Evolutionary conservation across 805 yeast genomes (phyloP), one percentile per base, ranked within the genome.

Genomic region (Ogataea nakhonphanomensis): DNA sequence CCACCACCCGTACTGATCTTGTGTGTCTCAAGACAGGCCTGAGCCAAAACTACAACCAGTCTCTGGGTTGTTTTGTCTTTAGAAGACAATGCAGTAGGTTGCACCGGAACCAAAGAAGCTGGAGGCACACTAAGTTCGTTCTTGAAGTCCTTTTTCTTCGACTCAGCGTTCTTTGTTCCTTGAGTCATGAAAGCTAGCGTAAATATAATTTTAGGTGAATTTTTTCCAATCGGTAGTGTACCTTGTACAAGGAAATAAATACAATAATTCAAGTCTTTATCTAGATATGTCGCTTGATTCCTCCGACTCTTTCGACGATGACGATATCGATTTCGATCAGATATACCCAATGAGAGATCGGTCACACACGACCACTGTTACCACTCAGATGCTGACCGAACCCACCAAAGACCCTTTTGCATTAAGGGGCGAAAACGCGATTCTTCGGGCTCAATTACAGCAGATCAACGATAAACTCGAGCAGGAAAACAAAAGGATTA

Each of bases 1-100:
- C 88, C 86, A 14, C 81, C 78, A 25, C 62, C 59, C 2, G 87
- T 74, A 33, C 87, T 81, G 62, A 91, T 80, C 63, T 87, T 90
- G 63, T 90, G 95, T 6, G 98, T 90, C 58, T 93, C 99, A 43
- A 93, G 70, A 54, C 97, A 90, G 11, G 99, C 99, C 58, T 89
- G 95, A 11, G 96, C 80, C 32, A 93, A 73, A n/a, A 93, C 99
- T 14, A 93, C 99, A 43, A 93, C 79, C 54, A 93, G 71, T 57
- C 99, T 75, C 63, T 88, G 81, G 8, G 96, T 82, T 45, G 70
- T 73, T 58, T 91, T 91, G 68, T 91, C 98, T 50, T 77, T 84
- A 0, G 97, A 86, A 29, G 78, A 78, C 40, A 90, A 71, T 7
- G 88, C 79, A 20, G 78, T 67, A 25, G 99, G 98, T 46, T 88